Evolutionary conservation across 1,284 basidiomycete genomes (phyloP).

Genomic region (Cerioporus squamosus): DNA sequence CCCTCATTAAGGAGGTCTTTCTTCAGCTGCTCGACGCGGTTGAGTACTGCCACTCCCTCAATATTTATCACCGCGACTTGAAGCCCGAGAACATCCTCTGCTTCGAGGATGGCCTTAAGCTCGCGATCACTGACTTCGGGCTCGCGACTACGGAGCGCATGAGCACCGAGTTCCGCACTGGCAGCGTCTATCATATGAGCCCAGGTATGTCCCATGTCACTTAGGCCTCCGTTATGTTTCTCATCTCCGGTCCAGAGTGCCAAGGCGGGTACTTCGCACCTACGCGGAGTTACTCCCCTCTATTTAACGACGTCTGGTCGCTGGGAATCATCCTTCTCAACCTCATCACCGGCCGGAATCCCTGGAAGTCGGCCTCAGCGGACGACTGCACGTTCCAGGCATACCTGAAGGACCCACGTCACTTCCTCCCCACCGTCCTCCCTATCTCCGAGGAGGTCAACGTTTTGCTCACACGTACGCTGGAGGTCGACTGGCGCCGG

Average conservation of each 20-base stretch:
- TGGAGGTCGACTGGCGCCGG: conserved; percentile 73
- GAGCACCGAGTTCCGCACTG: conserved; percentile 94
- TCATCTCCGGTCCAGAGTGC: conserved; percentile 65
- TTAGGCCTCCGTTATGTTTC: conserved; percentile 1
- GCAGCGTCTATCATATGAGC: conserved; percentile 96
- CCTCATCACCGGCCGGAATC: conserved; percentile 93
- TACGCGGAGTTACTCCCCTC: conserved; percentile 80
- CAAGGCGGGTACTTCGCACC: conserved; percentile 83
- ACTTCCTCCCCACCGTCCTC: conserved; percentile 74
- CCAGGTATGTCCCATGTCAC: conserved; percentile 63
- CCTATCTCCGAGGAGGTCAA: conserved; percentile 77
- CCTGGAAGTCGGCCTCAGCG: conserved; percentile 94
- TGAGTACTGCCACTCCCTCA: conserved; percentile 85
- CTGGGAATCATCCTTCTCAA: conserved; percentile 96
- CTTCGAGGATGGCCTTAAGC: conserved; percentile 76
- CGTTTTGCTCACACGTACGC: conserved; percentile 67
- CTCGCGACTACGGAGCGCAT: conserved; percentile 90
- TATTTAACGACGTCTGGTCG: conserved; percentile 96
- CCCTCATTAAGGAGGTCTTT: conserved; percentile 86
- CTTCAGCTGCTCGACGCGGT: conserved; percentile 94
- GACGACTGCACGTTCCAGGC: conserved; percentile 79
- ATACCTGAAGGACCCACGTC: conserved; percentile 65
- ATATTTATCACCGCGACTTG: conserved; percentile 96
- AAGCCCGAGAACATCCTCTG: conserved; percentile 99
- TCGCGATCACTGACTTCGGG: conserved; percentile 96